Evolutionary conservation across 169 alveolate genomes (phyloP), one percentile per base, ranked within the genome.

Genomic region (Eimeria necatrix): DNA sequence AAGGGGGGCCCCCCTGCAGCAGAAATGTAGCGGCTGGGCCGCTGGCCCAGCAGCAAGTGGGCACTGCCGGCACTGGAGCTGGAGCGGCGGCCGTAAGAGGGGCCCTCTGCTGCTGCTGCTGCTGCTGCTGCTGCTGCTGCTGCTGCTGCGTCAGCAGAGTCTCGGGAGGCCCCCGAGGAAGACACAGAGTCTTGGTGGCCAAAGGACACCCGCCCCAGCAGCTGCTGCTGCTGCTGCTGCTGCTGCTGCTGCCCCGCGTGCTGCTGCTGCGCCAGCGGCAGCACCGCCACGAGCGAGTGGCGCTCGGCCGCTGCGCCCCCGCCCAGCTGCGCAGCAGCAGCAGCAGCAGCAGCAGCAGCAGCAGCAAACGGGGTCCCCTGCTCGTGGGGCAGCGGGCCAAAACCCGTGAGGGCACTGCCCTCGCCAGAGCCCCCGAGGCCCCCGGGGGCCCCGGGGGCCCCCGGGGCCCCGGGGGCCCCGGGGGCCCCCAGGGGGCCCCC

Each of bases 401-500:
- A 74, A 49, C 52, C 85, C 32, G 52, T 46, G 1, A 74, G 56
- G 85, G 10, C 32, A n/a, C 85, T 74, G 32, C 85, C 59, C 59
- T 74, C 85, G 26, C 85, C 85, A 2, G 85, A 26, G n/a, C n/a
- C n/a, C n/a, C n/a, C n/a, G n/a, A n/a, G n/a, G n/a, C n/a, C n/a
- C n/a, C n/a, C n/a, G n/a, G n/a, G n/a, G n/a, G n/a, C n/a, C n/a
- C n/a, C n/a, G n/a, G n/a, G n/a, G n/a, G n/a, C n/a, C n/a, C n/a
- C n/a, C n/a, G n/a, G n/a, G 85, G 56, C 85, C 56, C 85, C 85
- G 5, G 81, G 81, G 81, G 56, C 56, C n/a, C 59, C 60, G 1
- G 85, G 56, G 85, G 56, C 85, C 56, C 85, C 85, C n/a, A 14
- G 78, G 78, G 78, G 73, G 73, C 24, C 78, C 78, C 78, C 78